A percentile compares a stretch with the other conserved stretches of the same genome.
phyloP scores from a whole-genome alignment of 306 rosid genomes.

The Rosa rugosa region DNA sequence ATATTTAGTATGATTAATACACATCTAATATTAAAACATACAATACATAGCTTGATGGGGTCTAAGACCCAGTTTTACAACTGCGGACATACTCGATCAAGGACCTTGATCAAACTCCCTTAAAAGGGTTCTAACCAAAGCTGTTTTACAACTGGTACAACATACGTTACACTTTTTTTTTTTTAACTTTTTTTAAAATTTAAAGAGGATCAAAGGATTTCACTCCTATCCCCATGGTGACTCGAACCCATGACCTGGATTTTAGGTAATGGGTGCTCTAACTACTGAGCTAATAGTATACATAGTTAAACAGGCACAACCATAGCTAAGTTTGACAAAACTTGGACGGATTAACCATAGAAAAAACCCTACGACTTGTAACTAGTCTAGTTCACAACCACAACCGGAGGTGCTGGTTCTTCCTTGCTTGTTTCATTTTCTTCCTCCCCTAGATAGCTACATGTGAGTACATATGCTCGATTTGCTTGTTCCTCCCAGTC shows the following conservation, averaged over 20 bases:
- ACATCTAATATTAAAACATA: no score
- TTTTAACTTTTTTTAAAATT: no score
- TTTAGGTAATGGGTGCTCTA: no score
- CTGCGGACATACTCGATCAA: neutral
- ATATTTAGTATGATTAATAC: no score
- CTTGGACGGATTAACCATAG: neutral
- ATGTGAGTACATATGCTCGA: slow-evolving; percentile 19
- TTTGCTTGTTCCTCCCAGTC: slow-evolving; percentile 36
- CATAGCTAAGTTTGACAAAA: neutral
- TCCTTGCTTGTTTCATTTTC: neutral
- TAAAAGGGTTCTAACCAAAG: neutral
- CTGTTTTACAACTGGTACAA: neutral
- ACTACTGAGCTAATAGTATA: neutral
- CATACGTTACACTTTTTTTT: neutral
- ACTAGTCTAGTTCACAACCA: neutral
- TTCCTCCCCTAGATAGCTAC: neutral
- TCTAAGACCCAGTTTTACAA: neutral
- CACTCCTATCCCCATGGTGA: no score
- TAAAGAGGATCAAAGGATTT: no score
- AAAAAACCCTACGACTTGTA: neutral
- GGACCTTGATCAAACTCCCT: neutral
- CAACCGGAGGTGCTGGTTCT: neutral
- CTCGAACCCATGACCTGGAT: no score
- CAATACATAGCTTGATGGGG: neutral
- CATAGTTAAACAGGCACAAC: neutral